These are phyloP conservation scores for Geotrichum fermentans DNA, from an alignment of 1,139 yeast species.

Conservation along the genomic window DNA sequence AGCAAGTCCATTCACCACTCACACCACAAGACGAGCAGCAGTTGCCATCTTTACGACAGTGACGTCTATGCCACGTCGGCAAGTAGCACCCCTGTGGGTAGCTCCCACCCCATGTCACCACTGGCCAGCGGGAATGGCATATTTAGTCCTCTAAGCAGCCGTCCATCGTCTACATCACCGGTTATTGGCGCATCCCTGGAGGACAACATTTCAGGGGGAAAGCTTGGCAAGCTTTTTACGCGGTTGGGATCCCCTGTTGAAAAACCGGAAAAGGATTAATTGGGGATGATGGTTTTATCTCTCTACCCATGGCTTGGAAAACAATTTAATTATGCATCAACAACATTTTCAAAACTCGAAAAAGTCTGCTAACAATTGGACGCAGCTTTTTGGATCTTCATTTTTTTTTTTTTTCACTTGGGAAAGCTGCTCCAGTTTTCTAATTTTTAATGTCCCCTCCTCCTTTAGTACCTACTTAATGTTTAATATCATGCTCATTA, in stretches of 20 bases:
- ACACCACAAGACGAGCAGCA: constrained; percentile 24
- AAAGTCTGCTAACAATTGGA: too few relatives aligned
- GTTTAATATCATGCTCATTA: background rate
- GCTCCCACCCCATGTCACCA: constrained; percentile 1
- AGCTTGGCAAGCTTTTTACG: constrained; percentile 2
- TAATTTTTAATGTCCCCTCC: background rate
- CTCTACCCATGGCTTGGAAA: too few relatives aligned
- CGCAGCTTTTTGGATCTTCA: background rate
- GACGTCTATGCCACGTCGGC: constrained; percentile 27
- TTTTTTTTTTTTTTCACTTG: constrained; percentile 1
- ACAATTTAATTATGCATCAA: too few relatives aligned
- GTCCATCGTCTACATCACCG: background rate
- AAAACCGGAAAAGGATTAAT: background rate
- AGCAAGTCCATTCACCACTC: constrained; percentile 16
- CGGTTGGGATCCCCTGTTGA: background rate
- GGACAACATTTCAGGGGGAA: background rate
- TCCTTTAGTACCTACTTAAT: background rate
- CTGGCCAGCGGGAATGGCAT: background rate
- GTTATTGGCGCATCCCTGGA: background rate
- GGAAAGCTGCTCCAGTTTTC: too few relatives aligned
- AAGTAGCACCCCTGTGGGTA: constrained; percentile 15
- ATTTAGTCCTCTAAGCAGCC: background rate
- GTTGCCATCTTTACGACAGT: constrained; percentile 23
- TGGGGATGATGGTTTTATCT: too few relatives aligned
- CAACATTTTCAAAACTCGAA: too few relatives aligned